Base-by-base conservation (phyloP, 2,329 filamentous ascomycete species). In the Fusarium sp. region DNA sequence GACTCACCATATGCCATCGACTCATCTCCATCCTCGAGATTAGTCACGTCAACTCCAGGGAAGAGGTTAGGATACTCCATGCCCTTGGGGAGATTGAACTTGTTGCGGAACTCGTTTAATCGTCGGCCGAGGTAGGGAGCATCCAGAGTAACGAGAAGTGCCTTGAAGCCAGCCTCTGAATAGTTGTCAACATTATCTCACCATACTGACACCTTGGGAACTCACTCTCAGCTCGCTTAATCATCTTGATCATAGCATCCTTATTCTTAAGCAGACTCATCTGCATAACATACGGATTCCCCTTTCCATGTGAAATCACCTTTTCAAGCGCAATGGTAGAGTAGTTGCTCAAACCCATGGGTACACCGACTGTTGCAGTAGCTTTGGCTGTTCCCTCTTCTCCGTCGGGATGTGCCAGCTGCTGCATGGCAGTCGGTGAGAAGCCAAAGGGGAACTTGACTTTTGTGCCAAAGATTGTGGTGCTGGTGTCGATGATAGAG, bases 201-300 rank as follows among this genome's bases (percentile, higher is more conserved):
- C 6, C 16, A 24, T n/a, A 31, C 5, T 20, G 7, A 20, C 20
- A 35, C n/a, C 22, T 55, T 12, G 27, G 6, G 6, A 10, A 60
- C 68, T 22, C 40, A 71, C 68, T 62, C 36, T 71, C 68, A 24
- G 69, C 69, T 22, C 66, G 66, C 20, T 59, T 61, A 12, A 68
- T 62, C 27, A 69, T 60, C 38, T 66, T 33, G 22, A 46, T 42
- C 24, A 61, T 69, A 6, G 66, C 66, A 16, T 71, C 62, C 16
- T 57, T 69, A 29, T 71, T 69, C 40, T 55, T 66, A 10, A 69
- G 58, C 20, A 71, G n/a, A 27, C 61, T 69, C 53, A 71, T 56
- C 49, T 71, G 69, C 58, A 71, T 69, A n/a, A 56, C 58, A n/a
- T 71, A 71, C 0, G 69, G 69, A 56, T 71, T 71, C 0, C 62